These are phyloP conservation scores for Penicillium nordicum DNA, from an alignment of 2,329 filamentous ascomycete species.

Conservation along the genomic window DNA sequence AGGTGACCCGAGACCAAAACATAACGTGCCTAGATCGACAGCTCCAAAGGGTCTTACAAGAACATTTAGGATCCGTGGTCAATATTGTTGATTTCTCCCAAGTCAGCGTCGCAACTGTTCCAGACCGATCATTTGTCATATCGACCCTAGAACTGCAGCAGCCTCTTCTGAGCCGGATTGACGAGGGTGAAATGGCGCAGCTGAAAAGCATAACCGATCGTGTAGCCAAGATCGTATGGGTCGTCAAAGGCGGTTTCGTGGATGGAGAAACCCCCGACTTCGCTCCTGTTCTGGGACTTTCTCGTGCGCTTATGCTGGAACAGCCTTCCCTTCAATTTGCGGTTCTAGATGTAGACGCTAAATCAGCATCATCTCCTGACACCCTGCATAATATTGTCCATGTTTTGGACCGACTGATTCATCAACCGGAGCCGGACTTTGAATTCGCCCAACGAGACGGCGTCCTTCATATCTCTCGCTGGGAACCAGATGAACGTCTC, in stretches of 20 bases:
- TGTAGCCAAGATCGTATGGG: conserved; percentile 8
- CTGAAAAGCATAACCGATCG: conserved; percentile 11
- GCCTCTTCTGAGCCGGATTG: conserved; percentile 2
- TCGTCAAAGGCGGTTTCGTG: conserved; percentile 3
- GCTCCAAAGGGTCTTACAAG: background rate
- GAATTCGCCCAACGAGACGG: conserved; percentile 8
- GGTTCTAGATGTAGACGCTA: background rate
- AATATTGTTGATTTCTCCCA: background rate
- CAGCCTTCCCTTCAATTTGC: conserved; percentile 12
- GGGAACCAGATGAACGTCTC: conserved; percentile 9
- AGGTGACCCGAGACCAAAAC: background rate
- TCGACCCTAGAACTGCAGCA: background rate
- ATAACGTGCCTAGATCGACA: background rate
- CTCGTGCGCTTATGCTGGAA: conserved; percentile 9
- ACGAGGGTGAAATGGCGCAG: background rate
- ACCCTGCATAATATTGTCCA: background rate
- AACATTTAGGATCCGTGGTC: background rate
- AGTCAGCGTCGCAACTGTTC: background rate
- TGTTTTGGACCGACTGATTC: background rate
- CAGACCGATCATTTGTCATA: background rate
- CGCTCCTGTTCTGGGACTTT: conserved; percentile 1
- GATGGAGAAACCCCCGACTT: conserved; percentile 8
- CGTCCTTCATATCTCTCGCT: conserved; percentile 10
- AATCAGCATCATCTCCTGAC: background rate
- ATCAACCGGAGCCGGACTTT: background rate